phyloP scores from a whole-genome alignment of 1,139 yeast species.

The Spathaspora jeffriesii region DNA sequence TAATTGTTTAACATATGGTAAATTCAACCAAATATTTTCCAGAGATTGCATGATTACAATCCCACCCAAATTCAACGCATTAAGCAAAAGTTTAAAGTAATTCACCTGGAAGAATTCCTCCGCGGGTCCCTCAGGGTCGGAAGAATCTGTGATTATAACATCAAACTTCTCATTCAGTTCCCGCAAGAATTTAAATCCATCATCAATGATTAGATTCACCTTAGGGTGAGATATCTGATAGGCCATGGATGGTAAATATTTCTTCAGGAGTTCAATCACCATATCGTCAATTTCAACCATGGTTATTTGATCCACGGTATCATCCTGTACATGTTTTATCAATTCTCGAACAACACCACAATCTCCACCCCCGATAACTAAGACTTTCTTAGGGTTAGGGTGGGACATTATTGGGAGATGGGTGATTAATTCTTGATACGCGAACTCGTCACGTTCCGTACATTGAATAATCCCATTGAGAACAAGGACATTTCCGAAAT shows the following conservation, averaged over 20 bases:
- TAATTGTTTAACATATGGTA: slow-evolving; percentile 63
- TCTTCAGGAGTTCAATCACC: slow-evolving; percentile 74
- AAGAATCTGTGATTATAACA: slow-evolving; percentile 91
- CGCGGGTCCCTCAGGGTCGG: slow-evolving; percentile 99
- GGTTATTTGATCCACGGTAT: slow-evolving; percentile 65
- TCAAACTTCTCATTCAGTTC: slow-evolving; percentile 55
- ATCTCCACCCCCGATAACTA: slow-evolving; percentile 94
- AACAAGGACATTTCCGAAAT: slow-evolving; percentile 83
- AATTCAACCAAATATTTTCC: slow-evolving; percentile 90
- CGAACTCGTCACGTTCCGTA: slow-evolving; percentile 87
- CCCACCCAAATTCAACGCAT: slow-evolving; percentile 72
- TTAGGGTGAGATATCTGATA: slow-evolving; percentile 68
- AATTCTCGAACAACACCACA: slow-evolving; percentile 91
- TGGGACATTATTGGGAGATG: slow-evolving; percentile 80
- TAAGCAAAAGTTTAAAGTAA: slow-evolving; percentile 71
- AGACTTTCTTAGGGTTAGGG: slow-evolving; percentile 68
- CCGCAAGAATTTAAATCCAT: slow-evolving; percentile 82
- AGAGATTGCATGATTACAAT: slow-evolving; percentile 90
- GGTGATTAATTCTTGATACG: slow-evolving; percentile 87
- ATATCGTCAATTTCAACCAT: slow-evolving; percentile 91
- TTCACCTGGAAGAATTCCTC: slow-evolving; percentile 85
- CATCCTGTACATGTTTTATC: slow-evolving; percentile 61
- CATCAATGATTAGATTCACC: slow-evolving; percentile 75
- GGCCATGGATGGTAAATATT: slow-evolving; percentile 83
- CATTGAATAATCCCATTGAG: slow-evolving; percentile 88